Evolutionary conservation across 805 yeast species (phyloP), one percentile per base, ranked within the genome.

Genomic region (Pichia exigua): DNA sequence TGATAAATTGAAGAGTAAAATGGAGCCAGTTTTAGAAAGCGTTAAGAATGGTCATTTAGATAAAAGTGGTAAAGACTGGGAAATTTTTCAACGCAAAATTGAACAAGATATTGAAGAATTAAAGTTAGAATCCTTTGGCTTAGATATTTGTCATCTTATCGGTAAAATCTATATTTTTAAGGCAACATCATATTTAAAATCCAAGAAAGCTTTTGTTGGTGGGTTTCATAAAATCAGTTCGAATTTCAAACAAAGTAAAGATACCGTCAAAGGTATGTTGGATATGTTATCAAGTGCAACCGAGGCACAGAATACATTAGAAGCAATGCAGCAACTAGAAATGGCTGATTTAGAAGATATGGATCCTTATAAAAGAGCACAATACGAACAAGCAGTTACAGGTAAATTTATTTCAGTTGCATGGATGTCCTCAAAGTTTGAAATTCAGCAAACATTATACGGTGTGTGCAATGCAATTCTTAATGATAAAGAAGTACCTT

Each of bases 391-490:
- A 63, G 73, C 82, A 32, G 68, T 87, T 57, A 82, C 85, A 74
- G 94, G 92, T 21, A 87, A 86, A 65, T 87, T 86, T 20, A 69
- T 87, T 38, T 84, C 87, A 10, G 92, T 91, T 2, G 94, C 94
- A 10, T 87, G 95, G 95, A 81, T 81, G 13, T 89, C 92, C 0
- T 82, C 91, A 13, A 83, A 78, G 61, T 85, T 81, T 62, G 95
- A 87, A 65, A 86, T 87, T 49, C 85, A 82, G 64, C 75, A 84
- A 15, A 85, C 89, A 0, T 73, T 85, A 49, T 77, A 87, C 57
- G 79, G 75, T 13, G 94, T 86, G 13, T 85, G 92, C 68, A 85
- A 84, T 59, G 71, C 68, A 42, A 75, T 86, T 2, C 67, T 87
- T 45, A 74, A 78, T 48, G 92, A 87, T 58, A 72, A 77, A 49